A percentile compares a stretch with the other conserved stretches of the same genome.
These are phyloP conservation scores for Withania somnifera DNA, from an alignment of 305 asterid species.

Conservation along the genomic window DNA sequence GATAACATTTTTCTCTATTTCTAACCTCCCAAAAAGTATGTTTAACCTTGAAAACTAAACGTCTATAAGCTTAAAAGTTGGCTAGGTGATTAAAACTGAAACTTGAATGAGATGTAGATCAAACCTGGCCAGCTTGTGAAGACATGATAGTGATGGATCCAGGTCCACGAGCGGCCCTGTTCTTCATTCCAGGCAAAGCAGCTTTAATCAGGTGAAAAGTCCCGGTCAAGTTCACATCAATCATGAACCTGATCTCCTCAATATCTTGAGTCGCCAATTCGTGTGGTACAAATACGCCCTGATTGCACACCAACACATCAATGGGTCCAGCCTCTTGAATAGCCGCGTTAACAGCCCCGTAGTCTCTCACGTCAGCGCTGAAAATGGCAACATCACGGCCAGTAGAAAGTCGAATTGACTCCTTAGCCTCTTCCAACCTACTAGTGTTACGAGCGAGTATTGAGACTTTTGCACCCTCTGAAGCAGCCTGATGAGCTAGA, in stretches of 20 bases:
- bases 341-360: conserved; percentile 44
- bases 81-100: background rate
- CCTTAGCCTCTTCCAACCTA: conserved; percentile 69
- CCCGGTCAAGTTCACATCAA: conserved; percentile 80
- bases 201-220: conserved; percentile 82
- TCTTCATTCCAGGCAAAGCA: conserved; percentile 82
- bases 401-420: conserved; percentile 61
- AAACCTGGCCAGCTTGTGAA: conserved; percentile 99
- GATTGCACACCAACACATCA: conserved; percentile 81
- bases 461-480: conserved; percentile 54
- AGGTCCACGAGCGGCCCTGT: conserved; percentile 50
- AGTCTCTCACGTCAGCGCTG: conserved; percentile 89
- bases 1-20: background rate
- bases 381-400: conserved; percentile 57
- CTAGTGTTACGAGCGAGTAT: conserved; percentile 56
- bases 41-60: background rate
- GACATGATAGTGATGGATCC: conserved; percentile 83
- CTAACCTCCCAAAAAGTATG: background rate
- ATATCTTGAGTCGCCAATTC: conserved; percentile 59
- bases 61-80: background rate
- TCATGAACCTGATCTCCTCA: conserved; percentile 76
- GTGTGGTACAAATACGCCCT: conserved; percentile 69
- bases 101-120: background rate
- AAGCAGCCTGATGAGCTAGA: conserved; percentile 65
- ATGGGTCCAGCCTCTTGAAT: conserved; percentile 62